Percentiles rank a stretch among this genome's conserved stretches.
These are phyloP conservation scores for Antitrichia curtipendula DNA, from an alignment of 225 moss, liverwort and hornwort species.

Conservation along the genomic window DNA sequence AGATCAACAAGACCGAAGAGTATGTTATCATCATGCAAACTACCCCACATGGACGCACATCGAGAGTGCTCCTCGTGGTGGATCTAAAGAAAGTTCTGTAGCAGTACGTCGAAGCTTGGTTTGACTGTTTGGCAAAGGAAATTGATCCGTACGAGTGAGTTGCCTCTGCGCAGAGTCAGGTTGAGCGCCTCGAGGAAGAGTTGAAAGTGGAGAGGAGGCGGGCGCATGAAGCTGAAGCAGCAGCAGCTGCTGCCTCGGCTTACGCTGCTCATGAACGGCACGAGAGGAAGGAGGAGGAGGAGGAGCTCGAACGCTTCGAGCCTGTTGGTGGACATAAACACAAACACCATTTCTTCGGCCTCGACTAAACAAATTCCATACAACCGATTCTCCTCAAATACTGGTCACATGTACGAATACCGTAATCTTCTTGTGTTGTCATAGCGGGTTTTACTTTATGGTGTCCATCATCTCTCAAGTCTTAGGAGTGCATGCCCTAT, in stretches of 20 bases:
- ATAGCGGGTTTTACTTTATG: no score
- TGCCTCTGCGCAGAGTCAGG: background rate
- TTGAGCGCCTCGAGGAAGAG: constrained; percentile 13
- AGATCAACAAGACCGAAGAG: background rate
- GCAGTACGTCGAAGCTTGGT: background rate
- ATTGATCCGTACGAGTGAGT: background rate
- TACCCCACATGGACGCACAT: background rate
- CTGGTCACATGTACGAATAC: background rate
- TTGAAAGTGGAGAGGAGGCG: constrained; percentile 9
- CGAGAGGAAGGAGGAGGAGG: constrained; percentile 4
- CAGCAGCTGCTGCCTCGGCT: constrained; percentile 6
- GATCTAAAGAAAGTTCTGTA: background rate
- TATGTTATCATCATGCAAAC: background rate
- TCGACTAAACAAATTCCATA: background rate
- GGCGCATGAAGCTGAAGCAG: constrained; percentile 16
- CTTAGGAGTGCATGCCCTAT: background rate
- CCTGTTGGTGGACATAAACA: background rate
- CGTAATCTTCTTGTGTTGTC: background rate
- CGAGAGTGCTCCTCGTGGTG: background rate
- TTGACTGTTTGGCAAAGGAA: background rate
- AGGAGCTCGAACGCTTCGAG: constrained; percentile 8
- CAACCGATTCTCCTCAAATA: background rate
- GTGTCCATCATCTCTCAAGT: background rate
- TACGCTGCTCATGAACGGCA: constrained; percentile 18
- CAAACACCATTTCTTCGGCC: constrained; percentile 9